Conservation (phyloP, 768 basidiomycete genomes). For the Boletus rex-veris region DNA sequence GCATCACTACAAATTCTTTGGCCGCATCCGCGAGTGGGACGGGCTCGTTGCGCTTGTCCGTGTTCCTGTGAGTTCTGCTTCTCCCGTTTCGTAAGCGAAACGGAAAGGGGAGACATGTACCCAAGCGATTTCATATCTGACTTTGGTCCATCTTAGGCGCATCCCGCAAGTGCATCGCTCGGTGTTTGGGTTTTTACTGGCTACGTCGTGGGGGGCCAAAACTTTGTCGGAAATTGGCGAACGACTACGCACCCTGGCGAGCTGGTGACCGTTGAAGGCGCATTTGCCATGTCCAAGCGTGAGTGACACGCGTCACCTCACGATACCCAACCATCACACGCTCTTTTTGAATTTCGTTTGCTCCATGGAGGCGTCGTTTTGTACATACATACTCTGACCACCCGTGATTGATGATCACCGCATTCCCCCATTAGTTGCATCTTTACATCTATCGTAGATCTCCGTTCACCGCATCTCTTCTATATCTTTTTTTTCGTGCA, state of each 20-base stretch:
- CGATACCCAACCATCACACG: not conserved
- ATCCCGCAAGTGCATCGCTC: conserved; percentile 1
- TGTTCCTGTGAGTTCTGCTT: conserved; percentile 29
- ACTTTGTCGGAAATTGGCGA: conserved; percentile 74
- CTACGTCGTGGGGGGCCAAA: conserved; percentile 61
- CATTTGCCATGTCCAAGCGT: conserved; percentile 58
- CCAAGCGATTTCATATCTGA: conserved; percentile 4
- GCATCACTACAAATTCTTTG: conserved; percentile 46
- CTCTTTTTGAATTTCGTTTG: not conserved
- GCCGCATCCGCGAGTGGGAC: conserved; percentile 57
- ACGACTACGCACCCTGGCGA: conserved; percentile 32
- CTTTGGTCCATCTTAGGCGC: conserved; percentile 3
- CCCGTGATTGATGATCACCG: not conserved
- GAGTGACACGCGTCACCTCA: conserved; percentile 16
- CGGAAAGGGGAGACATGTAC: not conserved
- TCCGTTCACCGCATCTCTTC: conserved; percentile 10
- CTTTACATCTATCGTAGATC: conserved; percentile 19
- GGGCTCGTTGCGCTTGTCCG: conserved; percentile 54
- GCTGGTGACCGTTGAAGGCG: conserved; percentile 53
- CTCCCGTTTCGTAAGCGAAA: not conserved
- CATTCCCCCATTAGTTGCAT: conserved; percentile 11
- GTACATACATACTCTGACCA: conserved; percentile 2
- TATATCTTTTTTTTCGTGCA: conserved; percentile 4
- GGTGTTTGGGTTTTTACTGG: conserved; percentile 57
- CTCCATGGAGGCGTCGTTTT: conserved; percentile 4